Conservation (phyloP, 2,329 filamentous ascomycete species). For the Plenodomus lindquistii region DNA sequence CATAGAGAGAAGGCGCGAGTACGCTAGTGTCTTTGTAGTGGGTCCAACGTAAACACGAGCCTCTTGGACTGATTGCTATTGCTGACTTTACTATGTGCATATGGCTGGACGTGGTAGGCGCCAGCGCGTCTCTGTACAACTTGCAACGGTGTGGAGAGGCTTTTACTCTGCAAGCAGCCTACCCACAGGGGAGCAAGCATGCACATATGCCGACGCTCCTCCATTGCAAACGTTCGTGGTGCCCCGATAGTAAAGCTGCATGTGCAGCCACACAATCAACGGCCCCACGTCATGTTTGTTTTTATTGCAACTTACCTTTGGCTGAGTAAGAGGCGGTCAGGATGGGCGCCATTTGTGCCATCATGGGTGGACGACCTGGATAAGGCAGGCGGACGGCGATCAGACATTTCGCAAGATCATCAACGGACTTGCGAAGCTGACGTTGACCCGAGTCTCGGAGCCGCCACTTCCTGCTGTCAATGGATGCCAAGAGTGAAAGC, state of each 20-base stretch:
- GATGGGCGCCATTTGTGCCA: not conserved
- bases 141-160: too few species aligned
- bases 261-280: not conserved
- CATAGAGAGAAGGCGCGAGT: not conserved
- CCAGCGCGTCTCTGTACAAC: too few species aligned
- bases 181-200: too few species aligned
- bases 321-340: not conserved
- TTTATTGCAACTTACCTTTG: not conserved
- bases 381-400: not conserved
- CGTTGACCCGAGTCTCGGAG: not conserved
- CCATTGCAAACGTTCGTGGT: too few species aligned
- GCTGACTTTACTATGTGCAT: too few species aligned
- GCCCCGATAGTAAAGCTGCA: not conserved
- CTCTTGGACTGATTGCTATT: not conserved
- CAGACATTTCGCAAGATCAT: not conserved
- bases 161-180: too few species aligned
- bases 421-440: not conserved
- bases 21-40: not conserved
- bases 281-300: not conserved
- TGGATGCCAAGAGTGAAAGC: not conserved
- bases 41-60: not conserved
- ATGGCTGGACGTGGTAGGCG: too few species aligned
- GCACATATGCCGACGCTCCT: too few species aligned
- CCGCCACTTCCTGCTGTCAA: slow-evolving; percentile 4
- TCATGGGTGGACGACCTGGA: not conserved